Conservation (phyloP, 2,329 filamentous ascomycete species). For the Incumbomyces delicatus region DNA sequence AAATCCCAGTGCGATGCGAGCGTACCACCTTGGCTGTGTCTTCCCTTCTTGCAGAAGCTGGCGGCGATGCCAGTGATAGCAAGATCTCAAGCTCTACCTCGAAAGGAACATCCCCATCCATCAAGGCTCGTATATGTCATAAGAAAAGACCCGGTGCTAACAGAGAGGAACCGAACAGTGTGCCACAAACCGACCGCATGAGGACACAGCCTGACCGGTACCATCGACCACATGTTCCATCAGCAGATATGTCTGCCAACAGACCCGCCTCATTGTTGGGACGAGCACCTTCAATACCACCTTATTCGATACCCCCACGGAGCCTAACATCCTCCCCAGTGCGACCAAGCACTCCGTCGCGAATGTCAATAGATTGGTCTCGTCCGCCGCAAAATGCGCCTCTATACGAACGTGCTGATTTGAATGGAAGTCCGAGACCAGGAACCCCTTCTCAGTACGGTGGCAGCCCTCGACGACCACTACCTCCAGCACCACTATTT, state of each 20-base stretch:
- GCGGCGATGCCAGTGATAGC: conserved; percentile 11
- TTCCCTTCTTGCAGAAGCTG: conserved; percentile 15
- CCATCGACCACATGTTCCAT: conserved; percentile 25
- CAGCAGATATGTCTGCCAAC: conserved; percentile 23
- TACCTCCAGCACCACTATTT: conserved; percentile 84
- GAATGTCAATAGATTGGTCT: conserved; percentile 48
- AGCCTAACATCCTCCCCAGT: conserved; percentile 33
- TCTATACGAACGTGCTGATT: conserved; percentile 73
- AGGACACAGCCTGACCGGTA: conserved; percentile 25
- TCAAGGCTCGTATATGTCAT: conserved; percentile 20
- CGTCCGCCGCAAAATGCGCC: conserved; percentile 61
- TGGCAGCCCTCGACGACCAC: conserved; percentile 72
- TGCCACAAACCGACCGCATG: conserved; percentile 8
- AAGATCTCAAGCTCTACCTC: conserved; percentile 9
- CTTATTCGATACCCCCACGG: conserved; percentile 30
- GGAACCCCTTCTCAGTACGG: conserved; percentile 85
- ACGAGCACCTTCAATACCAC: conserved; percentile 32
- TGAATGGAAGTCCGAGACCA: conserved; percentile 82
- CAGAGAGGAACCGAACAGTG: conserved; percentile 22
- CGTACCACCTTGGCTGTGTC: conserved; percentile 16
- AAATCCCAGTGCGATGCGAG: conserved; percentile 5
- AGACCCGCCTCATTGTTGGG: conserved; percentile 35
- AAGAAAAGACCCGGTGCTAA: conserved; percentile 18
- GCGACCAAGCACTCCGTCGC: conserved; percentile 47
- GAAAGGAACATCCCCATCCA: conserved; percentile 15